Conservation (phyloP, 495 filamentous ascomycete species). For the Usnea hakonensis region DNA sequence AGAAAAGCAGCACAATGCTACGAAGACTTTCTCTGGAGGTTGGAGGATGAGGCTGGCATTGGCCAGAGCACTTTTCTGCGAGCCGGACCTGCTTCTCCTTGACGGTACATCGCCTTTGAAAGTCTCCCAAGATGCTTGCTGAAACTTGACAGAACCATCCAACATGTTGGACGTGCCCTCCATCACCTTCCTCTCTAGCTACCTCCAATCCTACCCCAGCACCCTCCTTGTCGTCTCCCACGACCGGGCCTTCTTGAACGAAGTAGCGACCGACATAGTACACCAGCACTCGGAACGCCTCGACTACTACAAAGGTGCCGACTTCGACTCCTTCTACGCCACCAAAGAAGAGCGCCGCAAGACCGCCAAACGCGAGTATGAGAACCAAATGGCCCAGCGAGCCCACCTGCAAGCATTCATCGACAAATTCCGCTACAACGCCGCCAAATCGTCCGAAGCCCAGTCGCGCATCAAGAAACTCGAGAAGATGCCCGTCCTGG, state of each 20-base stretch:
- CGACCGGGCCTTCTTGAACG: conserved; percentile 97
- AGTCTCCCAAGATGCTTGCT: conserved; percentile 15
- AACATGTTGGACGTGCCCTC: conserved; percentile 99
- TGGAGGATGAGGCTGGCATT: conserved; percentile 98
- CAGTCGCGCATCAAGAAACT: conserved; percentile 98
- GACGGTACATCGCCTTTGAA: conserved; percentile 46
- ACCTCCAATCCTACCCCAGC: conserved; percentile 88
- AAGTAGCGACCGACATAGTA: conserved; percentile 98
- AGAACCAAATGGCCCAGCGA: conserved; percentile 92
- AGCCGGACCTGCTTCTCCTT: conserved; percentile 90
- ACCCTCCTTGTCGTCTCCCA: conserved; percentile 96
- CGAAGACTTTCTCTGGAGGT: conserved; percentile 98
- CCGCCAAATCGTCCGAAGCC: conserved; percentile 95
- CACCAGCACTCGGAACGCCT: conserved; percentile 96
- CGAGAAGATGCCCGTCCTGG: conserved; percentile 88
- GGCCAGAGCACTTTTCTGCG: conserved; percentile 93
- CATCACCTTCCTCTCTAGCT: conserved; percentile 97
- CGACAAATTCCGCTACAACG: conserved; percentile 99
- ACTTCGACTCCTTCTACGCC: conserved; percentile 95
- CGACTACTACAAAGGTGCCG: conserved; percentile 97
- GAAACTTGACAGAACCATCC: conserved; percentile 64
- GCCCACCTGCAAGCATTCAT: conserved; percentile 94
- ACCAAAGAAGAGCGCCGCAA: conserved; percentile 96
- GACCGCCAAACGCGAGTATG: conserved; percentile 93
- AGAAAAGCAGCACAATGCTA: conserved; percentile 86